Conservation (phyloP, 2,329 filamentous ascomycete species). For the Penicillium aurantiogriseum region DNA sequence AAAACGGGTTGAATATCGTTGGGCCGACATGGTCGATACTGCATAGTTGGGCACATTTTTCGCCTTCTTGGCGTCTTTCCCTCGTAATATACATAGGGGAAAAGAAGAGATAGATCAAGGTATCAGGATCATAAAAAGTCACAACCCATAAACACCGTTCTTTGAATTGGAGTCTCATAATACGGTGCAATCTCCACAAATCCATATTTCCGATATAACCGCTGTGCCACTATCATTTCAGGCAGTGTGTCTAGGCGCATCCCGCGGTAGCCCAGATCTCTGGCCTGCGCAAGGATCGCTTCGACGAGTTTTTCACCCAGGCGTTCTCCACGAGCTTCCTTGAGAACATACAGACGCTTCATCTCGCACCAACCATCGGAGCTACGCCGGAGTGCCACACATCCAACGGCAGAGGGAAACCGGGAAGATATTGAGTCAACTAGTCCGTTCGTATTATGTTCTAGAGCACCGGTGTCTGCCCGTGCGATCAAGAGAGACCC, state of each 20-base stretch:
- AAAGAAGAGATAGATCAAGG: not conserved
- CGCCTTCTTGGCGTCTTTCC: not conserved
- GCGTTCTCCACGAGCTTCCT: conserved; percentile 50
- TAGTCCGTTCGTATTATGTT: not conserved
- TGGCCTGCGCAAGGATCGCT: conserved; percentile 47
- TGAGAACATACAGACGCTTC: conserved; percentile 57
- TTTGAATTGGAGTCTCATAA: conserved; percentile 56
- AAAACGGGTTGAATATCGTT: not conserved
- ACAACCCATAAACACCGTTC: conserved; percentile 52
- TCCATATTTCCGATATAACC: conserved; percentile 51
- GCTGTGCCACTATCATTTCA: conserved; percentile 52
- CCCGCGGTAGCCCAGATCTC: conserved; percentile 49
- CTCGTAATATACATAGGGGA: too few relatives aligned
- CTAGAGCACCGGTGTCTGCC: not conserved
- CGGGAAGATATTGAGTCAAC: not conserved
- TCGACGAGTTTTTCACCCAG: conserved; percentile 51
- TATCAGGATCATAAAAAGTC: conserved; percentile 6
- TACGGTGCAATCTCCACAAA: conserved; percentile 55
- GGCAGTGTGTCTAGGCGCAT: conserved; percentile 58
- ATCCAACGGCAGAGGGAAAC: conserved; percentile 42
- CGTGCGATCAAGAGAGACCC: conserved; percentile 51
- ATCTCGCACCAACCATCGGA: conserved; percentile 49
- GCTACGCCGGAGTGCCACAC: conserved; percentile 49
- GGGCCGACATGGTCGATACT: not conserved
- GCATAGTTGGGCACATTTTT: not conserved